Base-by-base conservation (phyloP, 1,139 yeast genomes). In the Debaryomyces nepalensis region DNA sequence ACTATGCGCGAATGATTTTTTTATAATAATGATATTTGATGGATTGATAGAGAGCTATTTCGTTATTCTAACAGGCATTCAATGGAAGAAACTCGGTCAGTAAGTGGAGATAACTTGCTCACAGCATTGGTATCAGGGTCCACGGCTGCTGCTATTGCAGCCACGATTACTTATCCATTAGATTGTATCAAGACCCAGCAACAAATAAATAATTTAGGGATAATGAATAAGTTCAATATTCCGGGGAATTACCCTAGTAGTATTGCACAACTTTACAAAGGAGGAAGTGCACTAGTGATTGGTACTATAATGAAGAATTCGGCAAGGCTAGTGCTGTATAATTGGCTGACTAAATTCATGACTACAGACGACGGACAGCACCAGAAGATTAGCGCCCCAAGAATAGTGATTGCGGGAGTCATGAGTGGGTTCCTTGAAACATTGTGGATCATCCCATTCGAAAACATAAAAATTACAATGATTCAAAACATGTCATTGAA, bases 371-470 rank as follows among this genome's bases (percentile, higher is more conserved):
- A 62, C 7, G 64, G 50, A 29, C 51, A 46, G 9, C 55, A 51
- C 9, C 59, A 78, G 18, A 76, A 77, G 47, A 74, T 87, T 1
- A 73, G 83, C 11, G 90, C 91, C 3, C 87, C 90, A 8, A 65
- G 87, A 49, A 75, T 86, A 39, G 84, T 84, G 7, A 81, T 87
- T 46, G 97, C 97, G 2, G 97, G 96, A 5, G 77, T 85, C 39
- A 78, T 89, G 71, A 87, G 96, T 8, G 98, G 95, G 4, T 74
- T 84, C 44, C 67, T 83, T 40, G 99, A 93, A 63, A 83, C 95
- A 4, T 54, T 89, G 33, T 79, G 90, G 72, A 79, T 93, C 22
- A 87, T 93, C 19, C 99, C 99, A 0, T 91, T 93, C 64, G 99
- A 93, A 57, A 87, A 84, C 58, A 75, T 90, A 52, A 90, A 91